phyloP scores from a whole-genome alignment of 495 filamentous ascomycete genomes.

The Tirmania nivea region DNA sequence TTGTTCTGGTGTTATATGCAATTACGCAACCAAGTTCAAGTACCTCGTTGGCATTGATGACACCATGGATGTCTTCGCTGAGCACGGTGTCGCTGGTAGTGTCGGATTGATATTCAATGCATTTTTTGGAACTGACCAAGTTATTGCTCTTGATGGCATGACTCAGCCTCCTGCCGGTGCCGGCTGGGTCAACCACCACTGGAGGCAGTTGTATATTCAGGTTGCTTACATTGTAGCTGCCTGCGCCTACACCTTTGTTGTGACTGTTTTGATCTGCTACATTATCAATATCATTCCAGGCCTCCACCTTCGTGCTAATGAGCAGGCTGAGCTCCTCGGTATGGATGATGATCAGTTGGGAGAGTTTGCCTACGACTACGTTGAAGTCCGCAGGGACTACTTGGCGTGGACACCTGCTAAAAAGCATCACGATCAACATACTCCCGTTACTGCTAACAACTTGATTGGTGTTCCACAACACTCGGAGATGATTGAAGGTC shows the following conservation, averaged over 20 bases:
- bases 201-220: slow-evolving; percentile 73
- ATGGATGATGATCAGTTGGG: slow-evolving; percentile 99
- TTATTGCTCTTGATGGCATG: slow-evolving; percentile 85
- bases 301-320: slow-evolving; percentile 71
- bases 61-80: slow-evolving; percentile 92
- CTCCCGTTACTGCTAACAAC: slow-evolving; percentile 17
- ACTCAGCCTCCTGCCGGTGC: slow-evolving; percentile 51
- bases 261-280: slow-evolving; percentile 66
- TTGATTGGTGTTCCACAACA: slow-evolving; percentile 25
- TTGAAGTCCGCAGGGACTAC: slow-evolving; percentile 93
- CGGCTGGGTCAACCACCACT: slow-evolving; percentile 79
- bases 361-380: slow-evolving; percentile 98
- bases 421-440: slow-evolving; percentile 5
- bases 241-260: slow-evolving; percentile 57
- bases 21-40: slow-evolving; percentile 93
- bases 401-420: slow-evolving; percentile 89
- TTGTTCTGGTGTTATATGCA: slow-evolving; percentile 65
- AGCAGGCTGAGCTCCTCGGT: slow-evolving; percentile 90
- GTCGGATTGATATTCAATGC: slow-evolving; percentile 84
- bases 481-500: slow-evolving; percentile 18
- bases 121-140: slow-evolving; percentile 67
- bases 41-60: slow-evolving; percentile 91
- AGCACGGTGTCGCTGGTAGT: slow-evolving; percentile 89
- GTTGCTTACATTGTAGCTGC: slow-evolving; percentile 67
- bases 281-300: slow-evolving; percentile 73